Evolutionary conservation across 805 yeast genomes (phyloP).

Genomic region (Candida awuae): DNA sequence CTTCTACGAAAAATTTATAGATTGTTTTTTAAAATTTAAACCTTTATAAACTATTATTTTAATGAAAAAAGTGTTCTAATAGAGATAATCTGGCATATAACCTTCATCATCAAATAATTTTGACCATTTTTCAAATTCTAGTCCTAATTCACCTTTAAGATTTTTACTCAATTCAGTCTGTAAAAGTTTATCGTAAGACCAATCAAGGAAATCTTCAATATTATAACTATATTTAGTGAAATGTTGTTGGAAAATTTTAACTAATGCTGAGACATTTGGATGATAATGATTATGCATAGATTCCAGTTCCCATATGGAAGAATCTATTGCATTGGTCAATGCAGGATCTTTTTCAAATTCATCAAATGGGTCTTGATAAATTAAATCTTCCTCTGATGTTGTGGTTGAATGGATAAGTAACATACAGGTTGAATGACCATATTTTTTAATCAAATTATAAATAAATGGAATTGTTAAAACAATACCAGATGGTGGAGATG

Average conservation of each 20-base stretch:
- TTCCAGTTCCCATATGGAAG: slow-evolving; percentile 90
- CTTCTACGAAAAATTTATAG: slow-evolving; percentile 27
- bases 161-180: slow-evolving; percentile 57
- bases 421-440: slow-evolving; percentile 84
- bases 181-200: slow-evolving; percentile 65
- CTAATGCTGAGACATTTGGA: slow-evolving; percentile 90
- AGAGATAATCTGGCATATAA: slow-evolving; percentile 13
- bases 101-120: slow-evolving; percentile 30
- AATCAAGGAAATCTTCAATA: slow-evolving; percentile 90
- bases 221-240: slow-evolving; percentile 80
- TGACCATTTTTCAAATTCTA: slow-evolving; percentile 61
- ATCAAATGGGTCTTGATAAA: slow-evolving; percentile 58
- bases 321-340: slow-evolving; percentile 66
- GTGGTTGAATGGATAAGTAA: slow-evolving; percentile 59
- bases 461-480: slow-evolving; percentile 85
- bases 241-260: slow-evolving; percentile 82
- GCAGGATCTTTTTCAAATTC: slow-evolving; percentile 63
- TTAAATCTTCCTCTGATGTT: slow-evolving; percentile 25
- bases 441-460: slow-evolving; percentile 73
- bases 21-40: slow-evolving; percentile 15
- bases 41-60: neutral
- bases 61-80: neutral
- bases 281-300: slow-evolving; percentile 75
- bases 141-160: slow-evolving; percentile 64
- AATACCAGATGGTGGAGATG: slow-evolving; percentile 82